These are phyloP conservation scores for Dactylis glomerata DNA, from an alignment of 176 grass and related monocot genomes.

Conservation along the genomic window DNA sequence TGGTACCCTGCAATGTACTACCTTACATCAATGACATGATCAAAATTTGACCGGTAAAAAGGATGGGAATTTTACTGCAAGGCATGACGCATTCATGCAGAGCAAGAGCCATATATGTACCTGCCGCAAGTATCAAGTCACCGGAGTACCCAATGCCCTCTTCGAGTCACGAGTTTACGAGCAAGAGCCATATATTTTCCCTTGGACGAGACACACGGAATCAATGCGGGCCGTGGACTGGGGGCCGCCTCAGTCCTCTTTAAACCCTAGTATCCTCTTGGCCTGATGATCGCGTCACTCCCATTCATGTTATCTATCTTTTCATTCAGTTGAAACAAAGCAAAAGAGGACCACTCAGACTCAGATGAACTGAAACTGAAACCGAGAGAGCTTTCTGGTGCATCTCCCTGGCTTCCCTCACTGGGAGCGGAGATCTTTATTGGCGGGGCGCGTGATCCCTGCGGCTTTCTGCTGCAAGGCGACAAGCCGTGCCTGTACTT, in stretches of 20 bases:
- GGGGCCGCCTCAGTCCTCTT: not conserved
- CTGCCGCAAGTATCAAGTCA: slow-evolving; percentile 12
- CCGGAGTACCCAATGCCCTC: not conserved
- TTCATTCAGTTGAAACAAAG: not conserved
- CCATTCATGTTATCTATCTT: not conserved
- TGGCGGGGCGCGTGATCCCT: not conserved
- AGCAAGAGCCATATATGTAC: not conserved
- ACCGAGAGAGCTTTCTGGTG: not conserved
- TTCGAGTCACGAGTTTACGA: not conserved
- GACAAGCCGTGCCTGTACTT: not conserved
- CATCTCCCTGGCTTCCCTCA: not conserved
- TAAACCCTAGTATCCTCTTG: not conserved
- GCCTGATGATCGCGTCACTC: not conserved
- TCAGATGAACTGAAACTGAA: slow-evolving; percentile 4
- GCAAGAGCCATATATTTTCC: too few species aligned
- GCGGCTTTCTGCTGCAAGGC: not conserved
- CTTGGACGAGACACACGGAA: slow-evolving; percentile 10
- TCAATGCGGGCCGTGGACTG: not conserved
- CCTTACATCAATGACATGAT: slow-evolving; percentile 5
- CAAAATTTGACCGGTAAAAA: slow-evolving; percentile 6
- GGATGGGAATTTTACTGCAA: not conserved
- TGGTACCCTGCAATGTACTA: not conserved
- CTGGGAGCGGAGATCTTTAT: not conserved
- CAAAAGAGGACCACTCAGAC: not conserved
- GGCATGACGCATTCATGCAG: not conserved